These are phyloP conservation scores for Pseudozyma sp. DNA, from an alignment of 1,284 basidiomycete species.

Conservation along the genomic window DNA sequence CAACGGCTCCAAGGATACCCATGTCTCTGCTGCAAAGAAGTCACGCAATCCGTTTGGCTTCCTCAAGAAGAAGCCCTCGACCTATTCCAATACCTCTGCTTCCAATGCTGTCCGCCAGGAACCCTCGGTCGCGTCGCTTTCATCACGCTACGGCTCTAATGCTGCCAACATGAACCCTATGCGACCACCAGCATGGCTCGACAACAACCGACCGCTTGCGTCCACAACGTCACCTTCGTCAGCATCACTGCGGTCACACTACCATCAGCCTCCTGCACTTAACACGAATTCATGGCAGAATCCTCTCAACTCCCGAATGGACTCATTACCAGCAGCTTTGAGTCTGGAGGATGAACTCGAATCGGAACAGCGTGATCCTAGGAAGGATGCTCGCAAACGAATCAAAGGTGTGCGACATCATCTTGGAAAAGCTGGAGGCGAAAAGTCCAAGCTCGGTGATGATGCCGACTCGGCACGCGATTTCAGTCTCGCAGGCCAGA, in stretches of 20 bases:
- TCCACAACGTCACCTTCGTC: constrained; percentile 25
- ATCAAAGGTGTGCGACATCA: constrained; percentile 51
- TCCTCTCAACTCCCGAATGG: constrained; percentile 23
- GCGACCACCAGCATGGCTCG: constrained; percentile 47
- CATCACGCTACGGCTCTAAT: constrained; percentile 40
- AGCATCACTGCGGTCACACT: constrained; percentile 33
- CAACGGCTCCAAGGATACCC: constrained; percentile 32
- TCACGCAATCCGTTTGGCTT: constrained; percentile 61
- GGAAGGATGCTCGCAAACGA: constrained; percentile 42
- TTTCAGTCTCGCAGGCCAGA: constrained; percentile 20
- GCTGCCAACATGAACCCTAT: constrained; percentile 38
- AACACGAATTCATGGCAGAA: constrained; percentile 26
- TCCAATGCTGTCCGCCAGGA: constrained; percentile 31
- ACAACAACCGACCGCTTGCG: constrained; percentile 25
- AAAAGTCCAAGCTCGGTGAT: constrained; percentile 15
- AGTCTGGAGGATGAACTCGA: constrained; percentile 51
- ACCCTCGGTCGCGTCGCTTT: constrained; percentile 33
- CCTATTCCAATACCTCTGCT: constrained; percentile 33
- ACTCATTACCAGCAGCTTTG: constrained; percentile 30
- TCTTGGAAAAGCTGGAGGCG: constrained; percentile 26
- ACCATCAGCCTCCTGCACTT: constrained; percentile 22
- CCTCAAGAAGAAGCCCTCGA: constrained; percentile 56
- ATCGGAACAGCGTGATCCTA: constrained; percentile 18
- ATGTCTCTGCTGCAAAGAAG: constrained; percentile 29
- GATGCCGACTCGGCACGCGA: constrained; percentile 30